Evolutionary conservation across 345 rosid species (phyloP), one percentile per base, ranked within the genome.

Genomic region (Ceriops tagal): DNA sequence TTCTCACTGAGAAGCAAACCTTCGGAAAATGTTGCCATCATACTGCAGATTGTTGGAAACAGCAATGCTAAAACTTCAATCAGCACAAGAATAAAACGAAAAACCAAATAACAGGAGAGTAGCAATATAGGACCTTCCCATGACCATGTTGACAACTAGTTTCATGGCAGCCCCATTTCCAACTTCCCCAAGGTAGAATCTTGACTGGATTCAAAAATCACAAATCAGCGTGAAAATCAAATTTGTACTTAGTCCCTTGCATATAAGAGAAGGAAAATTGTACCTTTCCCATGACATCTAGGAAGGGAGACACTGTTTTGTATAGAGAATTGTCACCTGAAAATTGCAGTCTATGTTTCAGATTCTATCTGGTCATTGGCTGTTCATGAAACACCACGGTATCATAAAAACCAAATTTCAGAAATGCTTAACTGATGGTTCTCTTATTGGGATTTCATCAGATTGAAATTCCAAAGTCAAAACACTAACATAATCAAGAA

Each of bases 91-190:
- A 73, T 39, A 67, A 58, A 27, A 13, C 20, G 62, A 10, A 53
- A 35, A 69, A 71, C 5, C 8, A 27, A 51, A 62, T 3, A 47
- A 24, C 20, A 8, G 22, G 6, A 52, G 62, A 7, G 30, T 53
- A 69, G 73, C 65, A 43, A 10, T 13, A 34, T 66, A 46, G 20
- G 57, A 93, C 98, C 98, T 93, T 81, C 98, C 96, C 98, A 93
- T 93, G 78, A 93, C 85, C 98, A 93, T 91, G 81, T 93, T 93
- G 82, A 93, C 97, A 1, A 91, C 89, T 61, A 93, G 96, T 77
- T 93, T 93, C 98, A 93, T 93, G 61, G 97, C 92, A 62, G 96
- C 98, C 69, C 98, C 98, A 53, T 93, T 91, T 69, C 98, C 98
- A 56, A 91, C 91, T 53, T 89, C 89, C 8, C 97, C 98, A 59